Base-by-base conservation (phyloP, 108 stramenopile genomes). In the Schizochytrium sp. region DNA sequence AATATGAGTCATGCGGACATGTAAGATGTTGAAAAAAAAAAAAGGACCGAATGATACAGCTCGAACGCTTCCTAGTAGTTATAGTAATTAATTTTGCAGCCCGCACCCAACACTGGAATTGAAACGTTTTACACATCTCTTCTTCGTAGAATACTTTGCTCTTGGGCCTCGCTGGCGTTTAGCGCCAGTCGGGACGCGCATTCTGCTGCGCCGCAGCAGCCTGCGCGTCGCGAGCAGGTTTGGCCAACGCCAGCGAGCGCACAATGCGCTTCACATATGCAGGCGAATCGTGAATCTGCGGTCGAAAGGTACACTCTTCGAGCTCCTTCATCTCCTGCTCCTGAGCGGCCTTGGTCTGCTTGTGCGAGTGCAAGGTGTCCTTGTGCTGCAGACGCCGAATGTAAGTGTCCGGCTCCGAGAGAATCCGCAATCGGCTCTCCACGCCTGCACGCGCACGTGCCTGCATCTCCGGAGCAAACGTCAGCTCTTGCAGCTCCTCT, bases 231-330 rank as follows among this genome's bases (percentile, higher is more conserved):
- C 51, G 76, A 6, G 76, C 51, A 12, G 76, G 76, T 23, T 83
- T 83, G 48, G 76, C 76, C n/a, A 91, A 57, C 8, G 91, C 91
- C 89, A 91, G 89, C 23, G 55, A 58, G 45, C 88, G 59, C 5
- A 88, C 91, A 23, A 91, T 93, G 28, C 89, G 88, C 57, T 88
- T 90, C 19, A 94, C 90, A 72, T 93, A 94, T 21, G 91, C 92
- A 4, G 93, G 93, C 57, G 92, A 91, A 21, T 91, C 92, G 48
- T 57, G 90, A 5, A 92, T 92, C 58, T 90, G 44, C 21, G 93
- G 93, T 5, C 19, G 25, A 72, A 94, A 94, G 28, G 93, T 94
- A 90, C 93, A 94, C 60, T 91, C 92, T 5, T 92, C 91, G 5
- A 92, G 59, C 89, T 91, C 90, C 72, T 88, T 92, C 72, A 57